Base-by-base conservation (phyloP, 2,329 filamentous ascomycete genomes). In the Penicillium sumatraense region DNA sequence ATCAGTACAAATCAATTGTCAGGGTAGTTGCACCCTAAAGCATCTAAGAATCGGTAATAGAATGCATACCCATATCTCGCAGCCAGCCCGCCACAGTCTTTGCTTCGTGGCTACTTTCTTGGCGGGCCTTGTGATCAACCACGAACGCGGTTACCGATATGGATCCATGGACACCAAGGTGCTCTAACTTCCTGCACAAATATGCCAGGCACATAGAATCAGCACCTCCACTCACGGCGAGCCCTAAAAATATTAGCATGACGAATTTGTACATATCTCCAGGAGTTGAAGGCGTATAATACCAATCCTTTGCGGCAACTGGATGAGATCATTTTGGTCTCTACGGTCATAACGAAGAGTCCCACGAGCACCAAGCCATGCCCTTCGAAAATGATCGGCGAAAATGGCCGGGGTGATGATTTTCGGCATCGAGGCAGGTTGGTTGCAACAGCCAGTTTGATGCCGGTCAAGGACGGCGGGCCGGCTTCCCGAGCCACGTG, bases 181-280 rank as follows among this genome's bases (percentile, higher is more conserved):
- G 83, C 65, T 73, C 68, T 56, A 75, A 60, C 42, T 78, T 73
- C 46, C 80, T 81, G 69, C 89, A 90, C 31, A 98, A 82, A 57
- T 81, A 86, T 52, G 92, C 91, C 57, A 99, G 80, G 24, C 93
- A 93, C 93, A 98, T 99, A n/a, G 93, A 98, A 74, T 99, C 95
- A 35, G 95, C 90, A 7, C 95, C 95, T 21, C 95, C 95, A 68
- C 93, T 97, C 58, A 98, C 80, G 14, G 93, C 95, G 56, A 98
- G 78, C 51, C 83, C 88, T 90, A 42, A 21, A 36, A n/a, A 44
- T 46, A 57, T 55, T 44, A 57, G 35, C n/a, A n/a, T 9, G 20
- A 9, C 21, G 21, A 56, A n/a, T 11, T 16, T 36, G 23, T 44
- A 44, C 6, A 24, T 10, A 10, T 14, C 38, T 8, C 3, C 38